phyloP scores from a whole-genome alignment of 139 green algal genomes.

The Coccomyxa sp. region DNA sequence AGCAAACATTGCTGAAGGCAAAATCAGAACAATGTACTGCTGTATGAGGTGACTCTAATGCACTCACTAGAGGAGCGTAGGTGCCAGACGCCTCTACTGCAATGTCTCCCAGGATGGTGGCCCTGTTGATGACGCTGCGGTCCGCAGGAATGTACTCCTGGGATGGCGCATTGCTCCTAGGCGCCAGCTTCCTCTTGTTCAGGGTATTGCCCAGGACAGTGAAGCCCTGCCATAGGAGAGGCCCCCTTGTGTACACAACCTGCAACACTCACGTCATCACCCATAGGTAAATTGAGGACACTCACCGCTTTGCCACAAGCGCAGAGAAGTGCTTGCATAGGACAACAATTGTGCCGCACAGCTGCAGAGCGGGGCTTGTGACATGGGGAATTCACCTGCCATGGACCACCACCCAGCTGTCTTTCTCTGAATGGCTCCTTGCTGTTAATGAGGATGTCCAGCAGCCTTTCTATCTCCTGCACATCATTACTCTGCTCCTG shows the following conservation, averaged over 20 bases:
- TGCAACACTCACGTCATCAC: background rate
- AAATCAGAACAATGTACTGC: background rate
- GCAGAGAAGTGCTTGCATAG: background rate
- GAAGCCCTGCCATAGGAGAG: background rate
- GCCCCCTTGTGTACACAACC: background rate
- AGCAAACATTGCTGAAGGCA: background rate
- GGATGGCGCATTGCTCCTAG: background rate
- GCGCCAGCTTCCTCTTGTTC: background rate
- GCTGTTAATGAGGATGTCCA: background rate
- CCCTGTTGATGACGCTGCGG: background rate
- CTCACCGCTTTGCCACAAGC: background rate
- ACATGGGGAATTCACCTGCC: background rate
- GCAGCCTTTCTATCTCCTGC: too few species aligned
- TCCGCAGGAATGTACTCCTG: background rate
- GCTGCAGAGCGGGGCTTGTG: background rate
- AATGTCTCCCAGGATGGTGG: background rate
- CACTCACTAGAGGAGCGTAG: background rate
- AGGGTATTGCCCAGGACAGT: background rate
- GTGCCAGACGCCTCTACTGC: background rate
- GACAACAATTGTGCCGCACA: background rate
- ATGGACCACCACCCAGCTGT: background rate
- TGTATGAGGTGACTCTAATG: background rate
- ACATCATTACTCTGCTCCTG: too few species aligned
- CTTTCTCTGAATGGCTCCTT: background rate
- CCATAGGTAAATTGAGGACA: background rate